Evolutionary conservation across 805 yeast genomes (phyloP), one percentile per base, ranked within the genome.

Genomic region (Myxozyma nipponensis): DNA sequence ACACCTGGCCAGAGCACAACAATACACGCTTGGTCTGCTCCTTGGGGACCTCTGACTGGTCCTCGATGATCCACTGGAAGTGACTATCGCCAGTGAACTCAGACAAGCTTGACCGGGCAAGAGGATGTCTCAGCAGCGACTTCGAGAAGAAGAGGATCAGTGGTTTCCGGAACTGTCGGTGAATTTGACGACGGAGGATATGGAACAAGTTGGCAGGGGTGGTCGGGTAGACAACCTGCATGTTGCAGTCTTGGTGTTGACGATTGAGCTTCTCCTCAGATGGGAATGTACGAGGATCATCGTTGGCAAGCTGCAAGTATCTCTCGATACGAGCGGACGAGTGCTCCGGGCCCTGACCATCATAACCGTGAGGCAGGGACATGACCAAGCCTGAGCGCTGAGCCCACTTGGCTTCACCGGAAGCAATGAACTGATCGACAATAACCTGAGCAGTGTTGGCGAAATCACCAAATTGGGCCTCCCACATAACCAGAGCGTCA

Each of bases 291-390:
- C 98, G 85, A 65, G 87, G 88, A 71, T 93, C 98, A 75, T 93
- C 99, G 69, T 90, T 90, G 67, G 96, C 84, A 67, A 93, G 73
- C 76, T 87, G 96, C 72, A 93, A 78, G 75, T 89, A 93, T 77
- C 99, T 84, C 77, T 93, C 99, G 48, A 93, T 72, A 79, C 98
- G 84, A 65, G 95, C 98, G 50, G 96, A 86, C 24, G 98, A 93
- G 74, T 93, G 99, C 77, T 93, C 99, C 60, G 99, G 98, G 66
- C 99, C 99, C 77, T 93, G 98, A 61, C 99, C 99, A 70, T 93
- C 99, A 71, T 90, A 93, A 75, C 99, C 99, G 70, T 93, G 99
- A 51, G 99, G 99, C 72, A 93, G 78, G 2, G 97, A 87, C 62
- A 93, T 74, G 35, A 93, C 95, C 53, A 93, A 69, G 69, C 99